Evolutionary conservation across 2,329 filamentous ascomycete species (phyloP).

Genomic region (Biscogniauxia mediterranea): DNA sequence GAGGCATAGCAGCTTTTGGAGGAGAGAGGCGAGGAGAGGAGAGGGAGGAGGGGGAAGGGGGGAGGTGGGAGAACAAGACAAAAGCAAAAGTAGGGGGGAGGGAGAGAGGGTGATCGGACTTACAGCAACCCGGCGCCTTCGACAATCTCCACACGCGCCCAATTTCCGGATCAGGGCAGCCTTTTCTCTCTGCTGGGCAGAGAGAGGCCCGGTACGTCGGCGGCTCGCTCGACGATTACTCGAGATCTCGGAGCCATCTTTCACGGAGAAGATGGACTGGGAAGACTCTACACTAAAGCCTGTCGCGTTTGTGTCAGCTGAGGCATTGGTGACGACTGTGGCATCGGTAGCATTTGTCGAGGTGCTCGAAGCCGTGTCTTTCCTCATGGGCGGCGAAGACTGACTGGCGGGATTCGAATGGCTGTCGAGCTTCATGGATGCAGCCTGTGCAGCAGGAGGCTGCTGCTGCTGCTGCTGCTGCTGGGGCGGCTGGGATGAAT

Average conservation of each 20-base stretch:
- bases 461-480: constrained; percentile 29
- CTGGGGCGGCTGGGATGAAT: constrained; percentile 23
- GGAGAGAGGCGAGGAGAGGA: constrained; percentile 15
- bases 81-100: constrained; percentile 4
- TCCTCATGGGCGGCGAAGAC: constrained; percentile 36
- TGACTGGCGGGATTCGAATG: constrained; percentile 28
- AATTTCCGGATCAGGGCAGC: constrained; percentile 59
- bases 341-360: constrained; percentile 49
- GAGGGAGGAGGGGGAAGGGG: constrained; percentile 6
- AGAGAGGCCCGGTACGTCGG: constrained; percentile 58
- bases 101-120: constrained; percentile 40
- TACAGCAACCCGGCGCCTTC: constrained; percentile 57
- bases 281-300: constrained; percentile 54
- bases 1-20: not conserved
- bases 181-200: constrained; percentile 56
- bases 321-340: constrained; percentile 35
- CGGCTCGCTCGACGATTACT: constrained; percentile 54
- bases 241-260: constrained; percentile 54
- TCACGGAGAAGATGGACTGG: constrained; percentile 55
- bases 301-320: constrained; percentile 47
- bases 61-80: constrained; percentile 8
- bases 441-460: constrained; percentile 24
- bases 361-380: constrained; percentile 53
- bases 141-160: constrained; percentile 56
- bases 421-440: constrained; percentile 29